These are phyloP conservation scores for Microthlaspi erraticum DNA, from an alignment of 345 rosid species.

Conservation along the genomic window DNA sequence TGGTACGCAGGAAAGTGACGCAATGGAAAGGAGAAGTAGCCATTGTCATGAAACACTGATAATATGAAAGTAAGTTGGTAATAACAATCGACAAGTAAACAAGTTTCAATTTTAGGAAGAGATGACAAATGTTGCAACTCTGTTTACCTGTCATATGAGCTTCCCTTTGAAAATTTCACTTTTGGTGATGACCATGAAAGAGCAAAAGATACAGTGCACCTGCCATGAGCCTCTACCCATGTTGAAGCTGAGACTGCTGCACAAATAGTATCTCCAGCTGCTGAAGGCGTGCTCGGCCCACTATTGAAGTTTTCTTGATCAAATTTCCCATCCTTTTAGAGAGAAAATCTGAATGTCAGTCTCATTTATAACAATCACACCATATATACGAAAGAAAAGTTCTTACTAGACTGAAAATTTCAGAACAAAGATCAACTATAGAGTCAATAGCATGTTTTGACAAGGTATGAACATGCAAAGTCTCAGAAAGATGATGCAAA, in stretches of 20 bases:
- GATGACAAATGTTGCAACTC: slow-evolving; percentile 1
- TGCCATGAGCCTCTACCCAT: slow-evolving; percentile 99
- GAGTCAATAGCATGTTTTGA: slow-evolving; percentile 23
- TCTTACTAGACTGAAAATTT: slow-evolving; percentile 27
- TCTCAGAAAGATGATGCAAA: background rate
- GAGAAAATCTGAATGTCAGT: slow-evolving; percentile 37
- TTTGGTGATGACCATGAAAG: slow-evolving; percentile 98
- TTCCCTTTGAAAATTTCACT: slow-evolving; percentile 88
- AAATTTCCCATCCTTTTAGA: slow-evolving; percentile 79
- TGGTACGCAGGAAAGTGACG: slow-evolving; percentile 8
- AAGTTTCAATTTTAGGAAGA: no score
- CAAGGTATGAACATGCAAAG: slow-evolving; percentile 20
- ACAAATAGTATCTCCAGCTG: slow-evolving; percentile 79
- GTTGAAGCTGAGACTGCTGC: slow-evolving; percentile 98
- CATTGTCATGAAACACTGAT: background rate
- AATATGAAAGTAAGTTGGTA: background rate
- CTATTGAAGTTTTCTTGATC: slow-evolving; percentile 69
- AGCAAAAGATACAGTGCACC: slow-evolving; percentile 89
- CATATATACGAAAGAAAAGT: slow-evolving; percentile 22
- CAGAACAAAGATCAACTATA: slow-evolving; percentile 8
- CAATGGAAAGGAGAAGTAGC: slow-evolving; percentile 3
- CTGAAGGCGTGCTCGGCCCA: slow-evolving; percentile 81
- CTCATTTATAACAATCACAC: slow-evolving; percentile 20
- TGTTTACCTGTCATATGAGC: slow-evolving; percentile 75
- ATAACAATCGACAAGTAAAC: slow-evolving; percentile 14